A percentile compares a stretch with the other conserved stretches of the same genome.
phyloP scores from a whole-genome alignment of 441 rosid species.

The Corymbia citriodora region DNA sequence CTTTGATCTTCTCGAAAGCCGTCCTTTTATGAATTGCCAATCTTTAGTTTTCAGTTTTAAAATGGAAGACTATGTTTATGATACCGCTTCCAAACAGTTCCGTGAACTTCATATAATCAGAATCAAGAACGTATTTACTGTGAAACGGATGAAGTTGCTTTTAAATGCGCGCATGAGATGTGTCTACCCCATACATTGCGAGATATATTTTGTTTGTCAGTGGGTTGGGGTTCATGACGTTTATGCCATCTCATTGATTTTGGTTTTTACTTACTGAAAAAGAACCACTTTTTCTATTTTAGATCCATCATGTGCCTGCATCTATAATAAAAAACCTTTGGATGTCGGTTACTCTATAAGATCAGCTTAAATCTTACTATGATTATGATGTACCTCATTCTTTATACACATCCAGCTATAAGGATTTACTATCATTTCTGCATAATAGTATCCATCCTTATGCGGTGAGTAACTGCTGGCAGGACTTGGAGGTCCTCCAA shows the following conservation, averaged over 20 bases:
- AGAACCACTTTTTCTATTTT: neutral
- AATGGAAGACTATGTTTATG: neutral
- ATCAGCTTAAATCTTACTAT: neutral
- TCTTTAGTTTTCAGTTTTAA: neutral
- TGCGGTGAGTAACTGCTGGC: neutral
- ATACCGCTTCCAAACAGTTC: neutral
- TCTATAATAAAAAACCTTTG: neutral
- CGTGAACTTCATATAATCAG: neutral
- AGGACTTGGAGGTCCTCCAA: neutral
- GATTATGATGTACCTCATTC: neutral
- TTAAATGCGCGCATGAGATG: neutral
- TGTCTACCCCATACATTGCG: neutral
- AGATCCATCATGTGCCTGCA: neutral
- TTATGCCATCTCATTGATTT: neutral
- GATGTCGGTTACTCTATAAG: neutral
- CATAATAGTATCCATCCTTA: neutral
- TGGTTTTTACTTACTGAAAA: neutral
- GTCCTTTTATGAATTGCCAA: neutral
- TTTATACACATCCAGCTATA: neutral
- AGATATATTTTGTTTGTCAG: neutral
- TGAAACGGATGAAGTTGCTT: neutral
- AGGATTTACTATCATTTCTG: neutral
- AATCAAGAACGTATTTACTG: neutral
- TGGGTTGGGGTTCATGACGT: neutral
- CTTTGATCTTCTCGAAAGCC: neutral